Base-by-base conservation (phyloP, 2,329 filamentous ascomycete genomes). In the Diaporthe amygdali region DNA sequence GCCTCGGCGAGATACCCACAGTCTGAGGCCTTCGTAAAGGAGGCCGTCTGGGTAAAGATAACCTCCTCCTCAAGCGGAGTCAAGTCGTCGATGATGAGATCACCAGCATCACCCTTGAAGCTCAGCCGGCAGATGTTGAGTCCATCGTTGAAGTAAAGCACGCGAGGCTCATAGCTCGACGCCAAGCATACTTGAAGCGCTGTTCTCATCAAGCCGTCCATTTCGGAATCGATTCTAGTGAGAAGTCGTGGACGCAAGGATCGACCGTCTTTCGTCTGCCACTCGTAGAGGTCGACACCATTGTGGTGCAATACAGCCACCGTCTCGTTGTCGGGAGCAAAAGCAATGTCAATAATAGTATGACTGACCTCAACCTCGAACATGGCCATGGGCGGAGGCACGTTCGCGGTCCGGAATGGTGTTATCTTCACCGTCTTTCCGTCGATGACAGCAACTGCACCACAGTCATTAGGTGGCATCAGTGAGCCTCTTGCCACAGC, bases 321-420 rank as follows among this genome's bases (percentile, higher is more conserved):
- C 9, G 86, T 85, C 1, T 86, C 87, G 61, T 92, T 91, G 59
- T 87, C 86, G 17, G 85, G 85, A 63, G 90, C 92, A 75, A 98
- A 91, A 0, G 92, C 90, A 66, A 96, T 90, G 81, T 98, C 95
- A 22, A 94, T 83, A 3, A 90, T 87, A 67, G 92, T 91, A 0
- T 87, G 87, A 17, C 88, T 84, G 34, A 93, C 81, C 15, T 84
- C 77, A 22, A 98, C 77, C 70, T 97, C 93, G 75, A 93, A 93
- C 73, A 96, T 87, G 20, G 94, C 91, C 95, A 98, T 98, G 0
- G 96, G 96, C 34, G 96, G 96, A 30, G 96, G 96, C 3, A 98
- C 87, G 76, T 96, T 97, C 15, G 94, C 93, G 63, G 92, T 88
- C 73, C 93, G 88, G 74, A 99, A 88, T 0, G 96, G 94, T 0